Evolutionary conservation across 345 rosid species (phyloP), one percentile per base, ranked within the genome.

Genomic region (Cardamine occulta): DNA sequence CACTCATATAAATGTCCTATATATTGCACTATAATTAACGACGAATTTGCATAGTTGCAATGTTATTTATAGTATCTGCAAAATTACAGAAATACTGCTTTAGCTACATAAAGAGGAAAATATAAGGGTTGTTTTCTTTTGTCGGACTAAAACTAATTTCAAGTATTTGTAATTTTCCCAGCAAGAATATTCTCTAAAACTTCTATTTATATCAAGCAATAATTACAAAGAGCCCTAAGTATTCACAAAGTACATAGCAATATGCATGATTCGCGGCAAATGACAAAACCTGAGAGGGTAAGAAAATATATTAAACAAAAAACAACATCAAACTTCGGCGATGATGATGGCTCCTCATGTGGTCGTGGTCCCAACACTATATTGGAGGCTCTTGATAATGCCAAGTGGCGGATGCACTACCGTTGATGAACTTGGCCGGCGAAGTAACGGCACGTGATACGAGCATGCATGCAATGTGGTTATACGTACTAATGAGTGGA

Each of bases 391-490:
- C 26, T 2, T 12, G 2, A 14, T 44, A 2, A 7, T 1, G 66
- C 62, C 81, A 70, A 32, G 37, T 75, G 48, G 77, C 28, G 51
- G 53, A 35, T 53, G 3, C 26, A 42, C 8, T 29, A 45, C 69
- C 70, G 49, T 61, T 29, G 74, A 68, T 73, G 44, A 14, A 24
- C 26, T 28, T 70, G 74, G 56, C 47, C 68, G 69, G 67, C 44
- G 70, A 67, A 57, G 76, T 66, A 28, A 61, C 75, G 81, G 83
- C 88, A 82, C 73, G 78, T 80, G 85, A 79, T 53, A 64, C 62
- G 74, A 39, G 82, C 76, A 80, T 76, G 81, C 81, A 74, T 84
- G 87, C 68, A 66, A 76, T 78, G 70, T 71, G 67, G 68, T 42
- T 62, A 75, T 49, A 66, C 56, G 71, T 48, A 59, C 67, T 76